These are phyloP conservation scores for Tolypocladium album DNA, from an alignment of 2,329 filamentous ascomycete species.

Conservation along the genomic window DNA sequence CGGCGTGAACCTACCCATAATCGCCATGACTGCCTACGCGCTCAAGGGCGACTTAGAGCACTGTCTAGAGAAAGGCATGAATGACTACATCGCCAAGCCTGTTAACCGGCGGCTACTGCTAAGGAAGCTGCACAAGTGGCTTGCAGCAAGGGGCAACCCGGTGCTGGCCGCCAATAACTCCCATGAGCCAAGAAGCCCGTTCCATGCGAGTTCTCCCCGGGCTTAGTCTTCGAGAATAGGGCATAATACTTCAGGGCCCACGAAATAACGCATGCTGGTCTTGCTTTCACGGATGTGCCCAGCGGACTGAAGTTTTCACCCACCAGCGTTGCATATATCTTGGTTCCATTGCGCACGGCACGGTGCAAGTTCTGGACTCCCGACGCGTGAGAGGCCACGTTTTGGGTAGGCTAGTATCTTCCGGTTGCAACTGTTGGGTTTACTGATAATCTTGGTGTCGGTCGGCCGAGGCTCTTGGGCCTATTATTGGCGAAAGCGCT, in stretches of 20 bases:
- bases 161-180: background rate
- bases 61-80: conserved; percentile 43
- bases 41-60: conserved; percentile 42
- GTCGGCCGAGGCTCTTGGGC: background rate
- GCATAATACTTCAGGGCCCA: background rate
- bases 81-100: conserved; percentile 44
- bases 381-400: background rate
- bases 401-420: background rate
- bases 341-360: too few species aligned
- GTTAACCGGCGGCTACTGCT: conserved; percentile 25
- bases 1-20: conserved; percentile 43
- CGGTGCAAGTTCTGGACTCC: background rate
- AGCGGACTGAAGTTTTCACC: background rate
- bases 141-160: background rate
- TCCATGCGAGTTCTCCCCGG: background rate
- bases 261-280: background rate
- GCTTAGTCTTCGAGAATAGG: background rate
- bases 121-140: conserved; percentile 14
- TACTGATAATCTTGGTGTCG: background rate
- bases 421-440: too few species aligned
- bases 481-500: background rate
- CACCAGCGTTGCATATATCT: background rate
- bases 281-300: background rate
- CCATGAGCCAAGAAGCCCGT: background rate
- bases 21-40: conserved; percentile 44